Base-by-base conservation (phyloP, 371 early-diverging fungal genomes). In the Smittium mucronatum region DNA sequence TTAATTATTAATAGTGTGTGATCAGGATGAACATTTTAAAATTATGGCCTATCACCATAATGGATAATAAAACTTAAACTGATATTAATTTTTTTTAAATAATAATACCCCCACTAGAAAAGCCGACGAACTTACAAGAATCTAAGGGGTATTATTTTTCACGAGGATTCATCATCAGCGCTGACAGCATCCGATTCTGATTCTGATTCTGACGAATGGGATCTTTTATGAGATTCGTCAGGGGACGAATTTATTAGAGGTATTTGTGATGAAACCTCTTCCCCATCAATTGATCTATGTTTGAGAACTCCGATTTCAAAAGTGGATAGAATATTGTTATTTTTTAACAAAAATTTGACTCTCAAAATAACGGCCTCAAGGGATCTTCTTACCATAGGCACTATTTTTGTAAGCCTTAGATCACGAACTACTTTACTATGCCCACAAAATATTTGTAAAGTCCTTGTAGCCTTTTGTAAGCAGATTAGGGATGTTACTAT, bases 371-470 rank as follows among this genome's bases (percentile, higher is more conserved):
- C 82, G 36, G 75, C 82, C 75, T 93, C 93, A 70, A 93, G 75
- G 17, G 85, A 83, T 64, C 86, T 85, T 69, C 86, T 87, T 61
- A 87, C 78, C 1, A 83, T 78, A 16, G 93, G 93, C 0, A 93
- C 91, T 72, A 83, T 81, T 0, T 82, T 73, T 32, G 88, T 78
- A 33, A 91, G 71, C 30, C 71, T 63, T 0, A 82, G 76, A 70
- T 91, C 90, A 69, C 84, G 86, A 2, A 81, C 74, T 1, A 84
- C 87, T 73, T 93, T 93, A 36, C 86, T 88, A 74, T 91, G 90
- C 26, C 86, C 85, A 68, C 93, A 93, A 31, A 93, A 85, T 64
- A 79, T 85, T 85, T 88, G 87, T 26, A 88, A 65, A 34, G 80
- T 76, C n/a, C 87, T 81, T 0, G 87, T 87, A 35, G 82, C 81